Base-by-base conservation (phyloP, 306 rosid genomes). In the Acacia acuminata region DNA sequence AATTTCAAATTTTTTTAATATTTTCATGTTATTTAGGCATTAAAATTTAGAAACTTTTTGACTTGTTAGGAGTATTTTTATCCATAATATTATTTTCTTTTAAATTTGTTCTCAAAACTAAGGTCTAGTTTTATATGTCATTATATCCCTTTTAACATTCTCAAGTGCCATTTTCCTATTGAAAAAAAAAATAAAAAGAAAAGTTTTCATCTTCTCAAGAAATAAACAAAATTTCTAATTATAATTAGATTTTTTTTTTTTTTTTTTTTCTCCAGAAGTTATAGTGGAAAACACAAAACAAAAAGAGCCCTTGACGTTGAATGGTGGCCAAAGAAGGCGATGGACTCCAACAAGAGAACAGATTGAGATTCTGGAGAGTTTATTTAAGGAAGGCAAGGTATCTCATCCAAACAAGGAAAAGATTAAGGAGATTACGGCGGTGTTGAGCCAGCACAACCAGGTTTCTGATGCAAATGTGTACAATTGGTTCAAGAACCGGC, bases 401-500 rank as follows among this genome's bases (percentile, higher is more conserved):
- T 83, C 91, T 51, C 58, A 17, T 77, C 94, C 94, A 10, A 89
- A 85, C 87, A 91, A 91, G 86, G 89, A 89, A 24, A 91, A 89
- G 84, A 91, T 91, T 79, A 89, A 89, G 77, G 94, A 89, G 34
- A 88, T 91, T 27, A 91, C 94, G 74, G 76, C 90, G 12, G 91
- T 88, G 40, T 89, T 91, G 75, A 81, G 88, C 53, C 91, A 88
- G 65, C 90, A 91, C 40, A 93, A 93, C 75, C 91, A 84, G 80
- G 88, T 91, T 76, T 89, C 91, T 66, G 95, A 91, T 65, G 82
- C 93, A 4, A 89, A 89, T 72, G 95, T 91, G 76, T 89, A 91
- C 38, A 91, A 86, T 2, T 91, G 95, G 95, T 91, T 91, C 80
- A 90, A 91, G 84, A 89, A 91, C 40, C 82, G 94, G 84, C 93